Evolutionary conservation across 805 yeast genomes (phyloP), one percentile per base, ranked within the genome.

Genomic region (Yarrowia deformans): DNA sequence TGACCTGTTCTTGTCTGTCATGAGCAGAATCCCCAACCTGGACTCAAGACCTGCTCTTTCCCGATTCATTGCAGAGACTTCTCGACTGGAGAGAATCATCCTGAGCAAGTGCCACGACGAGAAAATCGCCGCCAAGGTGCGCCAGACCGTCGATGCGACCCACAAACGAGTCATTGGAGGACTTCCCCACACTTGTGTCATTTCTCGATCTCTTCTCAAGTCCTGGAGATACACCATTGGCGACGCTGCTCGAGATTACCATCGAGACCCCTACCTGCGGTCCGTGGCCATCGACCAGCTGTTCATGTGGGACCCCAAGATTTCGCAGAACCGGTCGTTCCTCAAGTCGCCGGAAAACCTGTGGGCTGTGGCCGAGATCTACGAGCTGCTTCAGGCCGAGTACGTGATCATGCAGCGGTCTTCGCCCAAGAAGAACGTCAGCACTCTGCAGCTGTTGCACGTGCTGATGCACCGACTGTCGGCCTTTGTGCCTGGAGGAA

Each of bases 381-480:
- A 63, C 39, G 68, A 63, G 23, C 58, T 63, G n/a, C 48, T 63
- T 0, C 68, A 63, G 48, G 68, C 68, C 3, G 68, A 63, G 56
- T 63, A 63, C 29, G 55, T 49, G 14, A 60, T 60, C 8, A 60
- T 60, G 66, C 32, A 18, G 19, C 32, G 42, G 8, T 60, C 66
- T 1, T n/a, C 32, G n/a, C 66, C 66, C 8, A 43, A 45, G 12
- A 60, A 60, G 43, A 60, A 52, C 0, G 32, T n/a, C 18, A 43
- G 52, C 16, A 45, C 45, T 6, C 42, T 34, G 42, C 66, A 60
- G 52, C 52, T 60, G 14, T 13, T 60, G 32, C 66, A 60, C 66
- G 66, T 63, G 18, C 35, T 48, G 48, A 63, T 63, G 68, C 68
- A 49, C 13, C 6, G 68, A 19, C 18, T 63, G 37, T 48, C 68